Conservation (phyloP, 2,329 filamentous ascomycete genomes). For the Zymoseptoria passerinii region DNA sequence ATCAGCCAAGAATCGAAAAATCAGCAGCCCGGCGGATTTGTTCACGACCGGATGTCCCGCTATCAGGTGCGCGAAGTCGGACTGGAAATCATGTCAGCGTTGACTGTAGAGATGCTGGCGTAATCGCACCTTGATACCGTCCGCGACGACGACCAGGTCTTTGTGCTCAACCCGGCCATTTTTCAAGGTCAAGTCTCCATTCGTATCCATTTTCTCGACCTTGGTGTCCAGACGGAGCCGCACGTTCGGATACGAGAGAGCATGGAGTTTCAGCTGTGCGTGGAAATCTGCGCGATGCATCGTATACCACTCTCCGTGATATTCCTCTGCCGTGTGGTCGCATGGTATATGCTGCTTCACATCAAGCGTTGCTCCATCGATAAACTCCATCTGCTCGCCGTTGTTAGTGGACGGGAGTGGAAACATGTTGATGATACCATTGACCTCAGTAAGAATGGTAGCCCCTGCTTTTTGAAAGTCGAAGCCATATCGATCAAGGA, state of each 20-base stretch:
- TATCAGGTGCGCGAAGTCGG: neutral
- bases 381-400: neutral
- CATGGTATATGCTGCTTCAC: neutral
- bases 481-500: neutral
- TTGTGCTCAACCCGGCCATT: neutral
- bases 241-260: neutral
- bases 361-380: neutral
- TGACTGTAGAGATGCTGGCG: neutral
- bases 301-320: neutral
- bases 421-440: neutral
- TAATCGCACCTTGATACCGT: neutral
- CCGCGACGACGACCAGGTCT: conserved; percentile 1
- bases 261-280: neutral
- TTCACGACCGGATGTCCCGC: neutral
- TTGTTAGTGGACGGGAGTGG: neutral
- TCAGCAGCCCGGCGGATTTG: neutral
- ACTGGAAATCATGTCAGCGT: neutral
- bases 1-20: neutral
- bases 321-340: neutral
- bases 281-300: conserved; percentile 2
- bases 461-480: conserved; percentile 1
- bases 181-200: neutral
- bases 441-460: neutral
- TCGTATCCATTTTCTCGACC: neutral
- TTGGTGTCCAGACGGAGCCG: neutral